Base-by-base conservation (phyloP, 2,329 filamentous ascomycete species). In the Parastagonospora nodorum region DNA sequence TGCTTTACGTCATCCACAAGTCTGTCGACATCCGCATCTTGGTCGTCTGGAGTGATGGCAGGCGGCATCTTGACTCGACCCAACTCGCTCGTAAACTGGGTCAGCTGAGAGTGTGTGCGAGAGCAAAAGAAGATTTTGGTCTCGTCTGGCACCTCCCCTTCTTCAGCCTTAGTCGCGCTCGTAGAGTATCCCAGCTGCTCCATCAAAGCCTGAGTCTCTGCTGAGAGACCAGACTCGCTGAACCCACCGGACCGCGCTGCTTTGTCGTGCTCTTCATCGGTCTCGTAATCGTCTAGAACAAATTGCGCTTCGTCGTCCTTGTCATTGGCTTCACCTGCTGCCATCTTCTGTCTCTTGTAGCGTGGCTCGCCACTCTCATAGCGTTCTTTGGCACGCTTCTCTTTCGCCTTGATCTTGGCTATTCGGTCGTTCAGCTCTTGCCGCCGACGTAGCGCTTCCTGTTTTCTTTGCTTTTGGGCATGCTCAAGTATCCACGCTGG, bases 71-170 rank as follows among this genome's bases (percentile, higher is more conserved):
- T 76, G n/a, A 95, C 89, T 27, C 90, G 85, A 1, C 87, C 84
- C 42, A 97, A 76, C 71, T 97, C 92, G 36, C 86, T 83, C 14
- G 93, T 87, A 72, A 97, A 96, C 68, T 97, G 92, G 1, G 88
- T 88, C 11, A 97, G 76, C 67, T 97, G 92, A 2, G 92, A 97
- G 72, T 97, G 92, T 1, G 92, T 97, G 67, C 92, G 84, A 7
- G 92, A 97, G 48, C 92, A 94, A 75, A 93, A 96, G 73, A 90
- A 96, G 44, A 97, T 89, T 80, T 93, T 96, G 43, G 88, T 78
- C 57, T 88, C 85, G 47, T 90, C 84, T 10, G 84, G 79, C 7
- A 81, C 72, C 32, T 83, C 78, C 24, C 38, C 51, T n/a, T 79
- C 73, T 5, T 80, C 75, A 8, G 82, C 76, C 7, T 79, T 75